Evolutionary conservation across 2,329 filamentous ascomycete genomes (phyloP), one percentile per base, ranked within the genome.

Genomic region (Setomelanomma holmii): DNA sequence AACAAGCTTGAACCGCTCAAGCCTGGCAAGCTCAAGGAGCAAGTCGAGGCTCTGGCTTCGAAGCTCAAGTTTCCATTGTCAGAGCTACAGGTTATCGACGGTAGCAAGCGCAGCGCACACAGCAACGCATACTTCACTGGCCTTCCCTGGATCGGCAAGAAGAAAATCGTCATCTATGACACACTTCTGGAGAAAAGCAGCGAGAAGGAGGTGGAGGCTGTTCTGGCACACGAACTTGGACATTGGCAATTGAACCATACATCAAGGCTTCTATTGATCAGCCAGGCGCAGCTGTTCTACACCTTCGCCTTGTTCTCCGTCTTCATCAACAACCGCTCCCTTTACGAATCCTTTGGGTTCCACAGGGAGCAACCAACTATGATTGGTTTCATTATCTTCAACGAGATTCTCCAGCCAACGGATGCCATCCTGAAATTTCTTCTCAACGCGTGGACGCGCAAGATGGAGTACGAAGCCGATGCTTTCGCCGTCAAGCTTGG

Each of bases 161-260:
- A 98, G 85, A 96, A 98, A 81, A 99, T 99, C 80, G 95, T 99
- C 69, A 96, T 99, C 72, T 99, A 96, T 75, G 95, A 99, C 74
- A 99, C 96, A 4, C 79, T 99, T 58, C 92, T 99, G 58, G 93
- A 97, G 78, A 96, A 98, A 85, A 95, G 89, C 74, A 86, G 93
- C 57, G 87, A 90, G 4, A 84, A 95, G 70, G 95, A 99, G 77
- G 93, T 99, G 35, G 91, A 96, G 53, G 93, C 95, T 61, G 93
- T 99, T 46, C 81, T 99, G 47, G 93, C 91, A 30, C 95, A 99
- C 74, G 95, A 99, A 78, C 85, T 99, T 41, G 95, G 95, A 45
- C 95, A 99, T 80, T 99, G 95, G 95, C 93, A 89, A 68, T 85
- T 96, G 63, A 92, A 91, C 55, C 95, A 99, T 81, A 98, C 95